Evolutionary conservation across 2,329 filamentous ascomycete genomes (phyloP), one percentile per base, ranked within the genome.

Genomic region (Trichoderma cornu-damae): DNA sequence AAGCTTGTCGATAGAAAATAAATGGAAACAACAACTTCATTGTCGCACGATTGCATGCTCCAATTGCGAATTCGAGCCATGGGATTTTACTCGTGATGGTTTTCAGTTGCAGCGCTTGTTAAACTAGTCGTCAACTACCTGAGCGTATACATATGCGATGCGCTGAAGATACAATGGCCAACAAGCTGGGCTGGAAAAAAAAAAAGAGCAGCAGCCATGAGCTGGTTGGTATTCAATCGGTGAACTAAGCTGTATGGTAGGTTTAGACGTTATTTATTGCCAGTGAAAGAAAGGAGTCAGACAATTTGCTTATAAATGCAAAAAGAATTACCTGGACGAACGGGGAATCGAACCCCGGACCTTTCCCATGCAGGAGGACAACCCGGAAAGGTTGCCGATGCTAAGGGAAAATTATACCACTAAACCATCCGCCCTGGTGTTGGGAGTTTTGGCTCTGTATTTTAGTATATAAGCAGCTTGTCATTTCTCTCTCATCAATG

Each of bases 261-360:
- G 9, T 30, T 30, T 9, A 30, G 28, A 7, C 28, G 5, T n/a
- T n/a, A n/a, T n/a, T n/a, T n/a, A n/a, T n/a, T n/a, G 28, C 5
- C 28, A 30, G 9, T 30, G 22, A 28, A 2, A 9, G 14, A 12
- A 28, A 1, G 22, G 11, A 30, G 6, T 2, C 9, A 30, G 28
- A 2, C 5, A 30, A 30, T 2, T 9, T 7, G 5, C 16, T 16
- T 14, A 18, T 3, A 24, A 34, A 52, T 1, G 32, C 30, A 54
- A 58, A 58, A 52, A 47, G n/a, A 47, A 54, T 12, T 34, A 48
- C n/a, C 38, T 60, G 59, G 56, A 60, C 59, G 56, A 58, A 60
- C 59, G 47, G 59, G 59, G 59, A 60, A 60, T 60, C 56, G 59
- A 60, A 60, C 59, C 59, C 59, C 47, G 59, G 59, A 60, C 59